phyloP scores from a whole-genome alignment of 495 filamentous ascomycete species.

The Lepidopterella palustris region DNA sequence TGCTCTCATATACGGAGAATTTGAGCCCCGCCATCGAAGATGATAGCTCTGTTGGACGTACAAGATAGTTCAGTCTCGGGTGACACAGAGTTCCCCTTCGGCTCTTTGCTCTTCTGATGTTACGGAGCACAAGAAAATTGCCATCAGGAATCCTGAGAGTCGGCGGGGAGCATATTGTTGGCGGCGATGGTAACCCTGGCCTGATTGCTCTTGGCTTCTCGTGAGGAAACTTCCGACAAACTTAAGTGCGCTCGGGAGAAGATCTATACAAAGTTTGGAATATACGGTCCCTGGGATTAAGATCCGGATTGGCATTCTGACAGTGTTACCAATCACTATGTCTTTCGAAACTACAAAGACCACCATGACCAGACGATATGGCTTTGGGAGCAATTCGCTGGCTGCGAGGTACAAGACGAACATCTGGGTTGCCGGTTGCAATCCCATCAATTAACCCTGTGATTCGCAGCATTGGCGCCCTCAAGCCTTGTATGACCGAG shows the following conservation, averaged over 20 bases:
- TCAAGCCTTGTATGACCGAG: conserved; percentile 52
- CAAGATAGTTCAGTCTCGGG: too few relatives aligned
- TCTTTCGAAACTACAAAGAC: conserved; percentile 60
- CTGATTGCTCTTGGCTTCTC: neutral
- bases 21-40: too few relatives aligned
- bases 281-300: conserved; percentile 61
- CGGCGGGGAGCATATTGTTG: conserved; percentile 42
- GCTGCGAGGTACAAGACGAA: conserved; percentile 53
- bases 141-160: conserved; percentile 39
- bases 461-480: conserved; percentile 53
- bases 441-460: conserved; percentile 59
- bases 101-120: neutral
- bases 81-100: neutral
- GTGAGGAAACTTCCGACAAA: neutral
- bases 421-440: conserved; percentile 56
- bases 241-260: conserved; percentile 46
- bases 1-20: too few relatives aligned
- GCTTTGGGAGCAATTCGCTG: conserved; percentile 55
- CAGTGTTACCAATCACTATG: conserved; percentile 46
- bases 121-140: neutral
- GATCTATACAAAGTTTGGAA: conserved; percentile 57
- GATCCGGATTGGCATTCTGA: conserved; percentile 63
- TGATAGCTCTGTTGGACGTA: too few relatives aligned
- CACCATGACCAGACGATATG: conserved; percentile 54
- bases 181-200: conserved; percentile 42